Evolutionary conservation across 2,329 filamentous ascomycete species (phyloP), one percentile per base, ranked within the genome.

Genomic region (Chalaropsis ovoidea): DNA sequence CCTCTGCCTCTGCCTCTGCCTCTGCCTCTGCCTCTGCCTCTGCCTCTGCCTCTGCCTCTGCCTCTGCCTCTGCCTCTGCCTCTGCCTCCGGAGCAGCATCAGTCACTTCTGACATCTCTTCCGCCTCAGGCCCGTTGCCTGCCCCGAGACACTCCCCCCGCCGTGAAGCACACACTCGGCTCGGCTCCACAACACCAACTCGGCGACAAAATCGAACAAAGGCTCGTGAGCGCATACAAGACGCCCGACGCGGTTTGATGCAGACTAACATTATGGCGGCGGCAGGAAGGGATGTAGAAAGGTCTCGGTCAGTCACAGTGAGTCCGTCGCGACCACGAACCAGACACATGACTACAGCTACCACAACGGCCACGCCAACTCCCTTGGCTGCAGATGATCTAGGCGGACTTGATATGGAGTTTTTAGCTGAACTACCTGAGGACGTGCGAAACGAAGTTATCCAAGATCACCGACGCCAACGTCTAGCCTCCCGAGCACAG

Each of bases 401-500:
- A 35, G 58, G 42, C 15, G 79, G 82, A 52, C 75, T 90, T 2
- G 87, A 90, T 67, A 78, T 82, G 0, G 85, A 86, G 0, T 92
- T 96, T 71, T 83, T 97, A 2, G 84, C 87, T 0, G 90, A 91
- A 17, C 78, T 97, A 0, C 93, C 93, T 0, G 86, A 88, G 69
- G 89, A 95, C 60, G 82, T 95, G 60, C 84, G 89, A 13, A 79
- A 77, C 17, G 92, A 97, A 74, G 81, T 97, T 6, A 75, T 96
- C 1, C 85, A 84, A 22, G 89, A 95, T 70, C 86, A 92, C 71
- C 81, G 80, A 42, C 82, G 81, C 22, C 81, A 65, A 45, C 22
- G 31, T n/a, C 41, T 22, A 17, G 52, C 52, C 8, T 22, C 11
- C n/a, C 52, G 8, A 1, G 27, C 27, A 31, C 52, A 35, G 17